Base-by-base conservation (phyloP, 1,284 basidiomycete species). In the Malassezia nana region DNA sequence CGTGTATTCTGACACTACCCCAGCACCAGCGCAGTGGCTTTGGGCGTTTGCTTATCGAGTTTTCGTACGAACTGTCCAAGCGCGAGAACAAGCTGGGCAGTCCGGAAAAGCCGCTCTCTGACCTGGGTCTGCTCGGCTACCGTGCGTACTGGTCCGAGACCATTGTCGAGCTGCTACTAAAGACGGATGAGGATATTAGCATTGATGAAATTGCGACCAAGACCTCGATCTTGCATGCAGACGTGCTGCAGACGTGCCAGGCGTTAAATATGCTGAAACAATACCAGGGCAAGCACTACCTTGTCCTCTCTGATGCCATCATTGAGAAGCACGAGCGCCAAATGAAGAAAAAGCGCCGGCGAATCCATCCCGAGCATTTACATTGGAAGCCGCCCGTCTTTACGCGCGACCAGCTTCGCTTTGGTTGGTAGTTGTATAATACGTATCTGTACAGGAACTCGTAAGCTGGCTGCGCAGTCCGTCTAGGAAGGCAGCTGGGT, bases 221-320 rank as follows among this genome's bases (percentile, higher is more conserved):
- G 78, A 98, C 94, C 12, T 81, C 87, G n/a, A 94, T 99, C 75
- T 90, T 88, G 6, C 90, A 95, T 71, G 84, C 85, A 31, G 94
- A 99, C 76, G 84, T 99, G 55, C 89, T 95, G 83, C 94, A 95
- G 78, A 96, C 92, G 85, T 94, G 90, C 75, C 89, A 87, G 74
- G 89, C 89, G 16, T 77, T 95, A 55, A 89, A 92, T 75, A 80
- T 98, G 66, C 89, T 98, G 78, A 94, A 94, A 73, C 89, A 90
- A 73, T 89, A 87, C 79, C 92, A 94, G 73, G 90, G 89, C 18
- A 85, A 88, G 67, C 89, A 98, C 76, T 84, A 92, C 62, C 87
- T 98, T 60, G 89, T 85, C 74, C 80, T 99, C 38, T 89, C 89
- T 42, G 89, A 94, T 62, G 82, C 85, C 18, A 84, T 95, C 26